Percentiles rank a stretch among this genome's conserved stretches.
Evolutionary conservation across 306 rosid species (phyloP).

Genomic region (Boehmeria nivea): DNA sequence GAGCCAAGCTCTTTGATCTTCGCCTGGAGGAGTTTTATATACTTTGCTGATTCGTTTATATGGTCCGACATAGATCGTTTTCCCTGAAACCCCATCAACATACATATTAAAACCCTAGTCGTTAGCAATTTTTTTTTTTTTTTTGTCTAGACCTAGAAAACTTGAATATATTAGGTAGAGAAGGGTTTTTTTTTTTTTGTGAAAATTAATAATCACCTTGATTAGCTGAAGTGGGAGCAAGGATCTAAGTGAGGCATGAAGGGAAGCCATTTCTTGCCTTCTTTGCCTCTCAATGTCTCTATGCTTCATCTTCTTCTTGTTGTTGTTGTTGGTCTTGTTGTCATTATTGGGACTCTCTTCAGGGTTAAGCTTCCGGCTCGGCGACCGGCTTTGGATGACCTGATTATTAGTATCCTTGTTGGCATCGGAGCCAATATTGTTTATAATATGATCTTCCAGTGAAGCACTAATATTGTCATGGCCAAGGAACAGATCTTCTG

Average conservation of each 20-base stretch:
- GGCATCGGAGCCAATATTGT: background rate
- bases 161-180: background rate
- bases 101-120: no score
- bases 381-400: background rate
- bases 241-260: constrained; percentile 54
- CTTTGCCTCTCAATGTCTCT: constrained; percentile 62
- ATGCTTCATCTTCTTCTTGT: constrained; percentile 39
- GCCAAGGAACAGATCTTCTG: constrained; percentile 42
- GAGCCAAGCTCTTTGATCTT: constrained; percentile 36
- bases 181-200: background rate
- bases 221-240: constrained; percentile 22
- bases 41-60: constrained; percentile 49
- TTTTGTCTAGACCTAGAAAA: no score
- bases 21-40: constrained; percentile 44
- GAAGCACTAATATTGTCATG: constrained; percentile 21
- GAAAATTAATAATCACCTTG: constrained; percentile 14
- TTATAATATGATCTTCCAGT: no score
- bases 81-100: constrained; percentile 38
- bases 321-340: constrained; percentile 4
- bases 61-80: constrained; percentile 72
- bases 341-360: background rate
- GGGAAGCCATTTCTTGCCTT: constrained; percentile 68
- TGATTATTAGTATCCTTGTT: background rate
- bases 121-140: no score
- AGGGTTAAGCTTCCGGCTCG: background rate